A percentile compares a stretch with the other conserved stretches of the same genome.
phyloP scores from a whole-genome alignment of 2,329 filamentous ascomycete species.

The Aspergillus sp. region DNA sequence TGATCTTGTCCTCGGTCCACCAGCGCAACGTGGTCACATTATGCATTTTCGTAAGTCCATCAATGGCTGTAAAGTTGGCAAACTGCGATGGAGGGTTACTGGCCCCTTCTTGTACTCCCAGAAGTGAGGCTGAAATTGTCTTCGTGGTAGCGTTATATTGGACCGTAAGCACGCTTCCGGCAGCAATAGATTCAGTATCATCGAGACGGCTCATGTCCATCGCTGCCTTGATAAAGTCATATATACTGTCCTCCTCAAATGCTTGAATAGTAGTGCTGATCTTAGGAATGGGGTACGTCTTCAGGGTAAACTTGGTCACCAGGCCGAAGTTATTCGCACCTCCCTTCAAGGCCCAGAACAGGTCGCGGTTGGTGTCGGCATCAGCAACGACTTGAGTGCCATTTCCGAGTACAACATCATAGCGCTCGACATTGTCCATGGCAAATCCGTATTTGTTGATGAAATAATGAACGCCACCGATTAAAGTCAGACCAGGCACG shows the following conservation, averaged over 20 bases:
- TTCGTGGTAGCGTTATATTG: conserved; percentile 27
- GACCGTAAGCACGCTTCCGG: conserved; percentile 34
- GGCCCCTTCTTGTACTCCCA: conserved; percentile 37
- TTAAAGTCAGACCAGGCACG: conserved; percentile 35
- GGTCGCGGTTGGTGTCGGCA: conserved; percentile 22
- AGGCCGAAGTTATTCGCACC: conserved; percentile 36
- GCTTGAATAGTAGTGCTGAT: conserved; percentile 36
- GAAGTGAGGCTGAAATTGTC: conserved; percentile 19
- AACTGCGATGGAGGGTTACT: conserved; percentile 34
- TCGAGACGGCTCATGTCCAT: conserved; percentile 18
- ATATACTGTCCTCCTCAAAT: conserved; percentile 26
- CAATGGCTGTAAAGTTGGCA: conserved; percentile 32
- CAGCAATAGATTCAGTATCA: conserved; percentile 22
- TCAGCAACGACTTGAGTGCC: conserved; percentile 28
- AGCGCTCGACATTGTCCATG: conserved; percentile 32
- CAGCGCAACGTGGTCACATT: conserved; percentile 28
- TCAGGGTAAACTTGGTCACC: conserved; percentile 32
- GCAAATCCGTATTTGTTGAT: conserved; percentile 33
- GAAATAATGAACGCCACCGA: conserved; percentile 37
- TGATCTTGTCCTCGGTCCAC: conserved; percentile 28
- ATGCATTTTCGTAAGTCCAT: conserved; percentile 20
- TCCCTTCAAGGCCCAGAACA: conserved; percentile 40
- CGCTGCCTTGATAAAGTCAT: conserved; percentile 25
- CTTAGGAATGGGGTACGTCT: conserved; percentile 20
- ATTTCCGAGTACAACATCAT: conserved; percentile 34